Evolutionary conservation across 352 stramenopile species (phyloP).

Genomic region (Phytophthora meadii): DNA sequence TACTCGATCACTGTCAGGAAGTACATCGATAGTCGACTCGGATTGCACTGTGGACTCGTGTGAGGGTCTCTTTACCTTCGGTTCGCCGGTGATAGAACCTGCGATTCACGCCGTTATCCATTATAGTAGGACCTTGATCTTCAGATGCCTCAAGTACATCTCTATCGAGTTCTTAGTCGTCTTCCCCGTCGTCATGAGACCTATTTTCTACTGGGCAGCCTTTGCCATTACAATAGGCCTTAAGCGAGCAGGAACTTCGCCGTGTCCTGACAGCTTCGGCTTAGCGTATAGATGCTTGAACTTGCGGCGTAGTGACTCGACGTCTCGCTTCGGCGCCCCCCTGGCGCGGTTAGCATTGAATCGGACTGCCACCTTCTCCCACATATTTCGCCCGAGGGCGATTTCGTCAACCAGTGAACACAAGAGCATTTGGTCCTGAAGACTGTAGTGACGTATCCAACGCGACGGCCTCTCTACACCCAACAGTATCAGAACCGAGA

Average conservation of each 20-base stretch:
- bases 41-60: not conserved
- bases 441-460: not conserved
- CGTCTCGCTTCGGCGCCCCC: not conserved
- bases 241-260: not conserved
- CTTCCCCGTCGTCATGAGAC: conserved; percentile 1
- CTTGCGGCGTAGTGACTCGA: not conserved
- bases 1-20: too few species aligned
- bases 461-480: not conserved
- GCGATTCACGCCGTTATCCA: too few species aligned
- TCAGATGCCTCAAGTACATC: too few species aligned
- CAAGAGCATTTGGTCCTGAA: not conserved
- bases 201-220: conserved; percentile 1
- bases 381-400: not conserved
- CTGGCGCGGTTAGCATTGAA: not conserved
- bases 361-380: not conserved
- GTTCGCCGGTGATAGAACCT: not conserved
- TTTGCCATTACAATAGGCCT: not conserved
- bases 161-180: conserved; percentile 1
- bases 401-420: not conserved
- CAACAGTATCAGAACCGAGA: too few species aligned
- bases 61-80: not conserved
- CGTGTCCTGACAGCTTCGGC: not conserved
- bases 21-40: too few species aligned
- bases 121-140: too few species aligned
- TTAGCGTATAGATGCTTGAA: not conserved